Base-by-base conservation (phyloP, 208 protist species). In the Acanthamoeba healyi region DNA sequence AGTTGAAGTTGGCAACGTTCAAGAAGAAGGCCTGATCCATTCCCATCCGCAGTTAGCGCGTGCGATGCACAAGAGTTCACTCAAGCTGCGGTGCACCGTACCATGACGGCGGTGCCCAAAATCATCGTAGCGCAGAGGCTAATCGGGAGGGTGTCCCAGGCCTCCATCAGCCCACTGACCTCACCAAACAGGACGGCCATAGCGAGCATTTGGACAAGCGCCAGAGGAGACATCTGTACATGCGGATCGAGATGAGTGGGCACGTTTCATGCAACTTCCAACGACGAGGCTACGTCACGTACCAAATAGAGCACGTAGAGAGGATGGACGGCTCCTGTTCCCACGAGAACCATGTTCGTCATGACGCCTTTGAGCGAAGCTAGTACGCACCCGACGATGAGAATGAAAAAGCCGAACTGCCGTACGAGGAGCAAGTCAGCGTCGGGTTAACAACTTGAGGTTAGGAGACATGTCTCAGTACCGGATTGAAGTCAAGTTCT, bases 21-120 rank as follows among this genome's bases (percentile, higher is more conserved):
- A 95, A 49, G 94, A 95, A 89, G 40, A 95, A 95, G 9, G 94
- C 94, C 67, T 58, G 15, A n/a, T n/a, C n/a, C n/a, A n/a, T n/a
- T n/a, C n/a, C n/a, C n/a, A n/a, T n/a, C n/a, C n/a, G n/a, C n/a
- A n/a, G n/a, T n/a, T n/a, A n/a, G n/a, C n/a, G n/a, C n/a, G n/a
- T n/a, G n/a, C n/a, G n/a, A n/a, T n/a, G n/a, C n/a, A n/a, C n/a
- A n/a, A n/a, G n/a, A n/a, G n/a, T n/a, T n/a, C 44, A 94, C 12
- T 0, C 65, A 93, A 29, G 2, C 1, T 22, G 29, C 0, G 7
- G 61, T 24, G 61, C 22, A 22, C 54, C 44, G 26, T 26, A 86
- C 77, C 44, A 86, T 86, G 19, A 86, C 26, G 24, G 77, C 77
- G 22, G 77, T 86, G 77, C 22, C 24, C 2, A 58, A 12, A 24